Conservation (phyloP, 129 eudicot genomes). For the Centella asiatica region DNA sequence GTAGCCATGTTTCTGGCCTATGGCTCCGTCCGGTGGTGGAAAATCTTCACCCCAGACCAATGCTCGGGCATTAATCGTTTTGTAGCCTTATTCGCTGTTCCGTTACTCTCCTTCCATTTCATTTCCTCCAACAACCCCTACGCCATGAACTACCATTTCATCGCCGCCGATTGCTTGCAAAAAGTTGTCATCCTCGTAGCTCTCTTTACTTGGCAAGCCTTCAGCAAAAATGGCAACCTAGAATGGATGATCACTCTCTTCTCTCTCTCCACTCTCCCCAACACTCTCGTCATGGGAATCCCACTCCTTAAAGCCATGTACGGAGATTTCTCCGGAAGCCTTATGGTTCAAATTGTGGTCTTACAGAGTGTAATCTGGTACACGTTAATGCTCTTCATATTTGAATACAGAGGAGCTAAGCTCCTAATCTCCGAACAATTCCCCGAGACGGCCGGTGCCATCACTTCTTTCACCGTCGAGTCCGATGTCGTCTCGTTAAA, state of each 20-base stretch:
- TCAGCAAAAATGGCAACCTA: constrained; percentile 53
- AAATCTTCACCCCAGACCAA: constrained; percentile 93
- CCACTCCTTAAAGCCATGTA: constrained; percentile 89
- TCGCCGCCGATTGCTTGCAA: constrained; percentile 81
- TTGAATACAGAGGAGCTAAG: constrained; percentile 81
- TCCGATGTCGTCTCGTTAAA: constrained; percentile 82
- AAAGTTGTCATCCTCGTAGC: constrained; percentile 64
- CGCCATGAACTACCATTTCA: constrained; percentile 78
- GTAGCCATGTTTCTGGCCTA: constrained; percentile 94
- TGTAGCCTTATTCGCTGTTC: constrained; percentile 92
- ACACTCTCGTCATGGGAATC: constrained; percentile 94
- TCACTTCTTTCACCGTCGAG: constrained; percentile 76
- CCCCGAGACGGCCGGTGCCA: constrained; percentile 81
- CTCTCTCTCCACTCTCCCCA: constrained; percentile 84
- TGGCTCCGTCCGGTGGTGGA: constrained; percentile 96
- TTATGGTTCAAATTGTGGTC: constrained; percentile 92
- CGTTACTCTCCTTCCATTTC: constrained; percentile 88
- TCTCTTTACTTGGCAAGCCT: constrained; percentile 66
- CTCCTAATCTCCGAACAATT: constrained; percentile 76
- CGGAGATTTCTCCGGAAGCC: constrained; percentile 73
- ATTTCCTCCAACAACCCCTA: constrained; percentile 76
- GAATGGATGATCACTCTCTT: constrained; percentile 94
- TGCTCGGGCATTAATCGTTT: constrained; percentile 96
- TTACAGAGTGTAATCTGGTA: constrained; percentile 92
- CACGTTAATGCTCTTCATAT: constrained; percentile 82